Conservation (phyloP, 2,329 filamentous ascomycete genomes). For the Eurotiales sp. region DNA sequence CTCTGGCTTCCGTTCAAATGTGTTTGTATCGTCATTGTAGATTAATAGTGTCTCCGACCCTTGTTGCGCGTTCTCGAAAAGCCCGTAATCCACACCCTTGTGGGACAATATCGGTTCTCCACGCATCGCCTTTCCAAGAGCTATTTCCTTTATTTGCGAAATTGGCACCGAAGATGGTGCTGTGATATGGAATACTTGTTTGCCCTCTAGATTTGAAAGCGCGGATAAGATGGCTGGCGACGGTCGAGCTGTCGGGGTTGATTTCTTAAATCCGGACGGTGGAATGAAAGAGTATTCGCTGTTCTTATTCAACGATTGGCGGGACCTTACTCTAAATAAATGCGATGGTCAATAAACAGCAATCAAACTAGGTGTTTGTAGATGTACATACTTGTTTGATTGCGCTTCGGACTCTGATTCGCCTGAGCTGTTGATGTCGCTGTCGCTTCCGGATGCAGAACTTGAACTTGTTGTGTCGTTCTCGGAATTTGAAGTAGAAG, state of each 20-base stretch:
- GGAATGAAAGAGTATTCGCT: constrained; percentile 33
- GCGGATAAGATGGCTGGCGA: constrained; percentile 30
- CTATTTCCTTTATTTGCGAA: constrained; percentile 42
- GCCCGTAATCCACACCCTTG: constrained; percentile 41
- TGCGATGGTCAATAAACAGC: not conserved
- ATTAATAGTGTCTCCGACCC: constrained; percentile 32
- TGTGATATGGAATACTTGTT: constrained; percentile 48
- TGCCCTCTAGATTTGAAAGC: constrained; percentile 39
- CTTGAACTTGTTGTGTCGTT: too few relatives aligned
- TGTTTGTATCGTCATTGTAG: constrained; percentile 33
- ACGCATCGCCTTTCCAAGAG: constrained; percentile 37
- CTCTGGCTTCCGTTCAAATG: constrained; percentile 25
- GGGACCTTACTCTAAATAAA: constrained; percentile 7
- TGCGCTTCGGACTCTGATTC: constrained; percentile 8
- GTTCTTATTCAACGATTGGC: constrained; percentile 11
- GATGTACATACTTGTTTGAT: constrained; percentile 17
- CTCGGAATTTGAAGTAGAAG: not conserved
- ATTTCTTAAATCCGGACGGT: constrained; percentile 40
- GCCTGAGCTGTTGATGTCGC: constrained; percentile 1
- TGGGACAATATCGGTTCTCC: constrained; percentile 41
- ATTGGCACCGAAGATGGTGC: constrained; percentile 44
- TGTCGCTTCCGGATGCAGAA: not conserved
- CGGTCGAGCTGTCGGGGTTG: constrained; percentile 29
- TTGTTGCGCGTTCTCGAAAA: constrained; percentile 33
- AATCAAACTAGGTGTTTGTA: not conserved